phyloP scores from a whole-genome alignment of 768 basidiomycete genomes.

The Dictyophora rubrovolvata region DNA sequence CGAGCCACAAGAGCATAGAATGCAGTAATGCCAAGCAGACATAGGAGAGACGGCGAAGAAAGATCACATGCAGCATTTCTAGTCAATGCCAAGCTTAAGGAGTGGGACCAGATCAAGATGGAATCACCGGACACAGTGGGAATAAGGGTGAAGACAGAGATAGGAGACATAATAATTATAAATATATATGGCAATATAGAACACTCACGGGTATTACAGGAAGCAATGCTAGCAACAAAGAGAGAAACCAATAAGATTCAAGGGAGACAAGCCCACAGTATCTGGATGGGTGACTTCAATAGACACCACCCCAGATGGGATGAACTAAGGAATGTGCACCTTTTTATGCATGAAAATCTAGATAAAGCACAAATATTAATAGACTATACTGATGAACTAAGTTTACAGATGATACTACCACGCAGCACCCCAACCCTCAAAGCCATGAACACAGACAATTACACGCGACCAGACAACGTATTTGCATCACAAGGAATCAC shows the following conservation, averaged over 20 bases:
- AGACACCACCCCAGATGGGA: slow-evolving; percentile 34
- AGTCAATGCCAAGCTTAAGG: too few species aligned
- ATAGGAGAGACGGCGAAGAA: too few species aligned
- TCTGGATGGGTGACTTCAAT: slow-evolving; percentile 34
- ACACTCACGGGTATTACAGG: too few species aligned
- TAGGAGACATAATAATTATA: too few species aligned
- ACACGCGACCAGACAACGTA: slow-evolving; percentile 34
- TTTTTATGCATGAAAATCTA: slow-evolving; percentile 13
- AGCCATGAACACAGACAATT: slow-evolving; percentile 21
- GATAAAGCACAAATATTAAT: slow-evolving; percentile 26
- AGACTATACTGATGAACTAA: slow-evolving; percentile 15
- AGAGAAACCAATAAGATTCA: too few species aligned
- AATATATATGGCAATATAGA: too few species aligned
- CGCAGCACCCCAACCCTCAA: slow-evolving; percentile 25
- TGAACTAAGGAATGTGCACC: slow-evolving; percentile 16
- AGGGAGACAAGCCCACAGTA: slow-evolving; percentile 6
- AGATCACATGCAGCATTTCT: too few species aligned
- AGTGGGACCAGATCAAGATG: too few species aligned
- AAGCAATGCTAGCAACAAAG: too few species aligned
- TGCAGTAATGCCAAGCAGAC: background rate
- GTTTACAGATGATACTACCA: slow-evolving; percentile 27
- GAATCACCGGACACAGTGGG: too few species aligned
- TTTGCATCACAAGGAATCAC: slow-evolving; percentile 20
- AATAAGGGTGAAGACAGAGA: too few species aligned
- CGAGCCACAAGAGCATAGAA: slow-evolving; percentile 11